Conservation (phyloP, 768 basidiomycete species). For the Podaxis sp. region DNA sequence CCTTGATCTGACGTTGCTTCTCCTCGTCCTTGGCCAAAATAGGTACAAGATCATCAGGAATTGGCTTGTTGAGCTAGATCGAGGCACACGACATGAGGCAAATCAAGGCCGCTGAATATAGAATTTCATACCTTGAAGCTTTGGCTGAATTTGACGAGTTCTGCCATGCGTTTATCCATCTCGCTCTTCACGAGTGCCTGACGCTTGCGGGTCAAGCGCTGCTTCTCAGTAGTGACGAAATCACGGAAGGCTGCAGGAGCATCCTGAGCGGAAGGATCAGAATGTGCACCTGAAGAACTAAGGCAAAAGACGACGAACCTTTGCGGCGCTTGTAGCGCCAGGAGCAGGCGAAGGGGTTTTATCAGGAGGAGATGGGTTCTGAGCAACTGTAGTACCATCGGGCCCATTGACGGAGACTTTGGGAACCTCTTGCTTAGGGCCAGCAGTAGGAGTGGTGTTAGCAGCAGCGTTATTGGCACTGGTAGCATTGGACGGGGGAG, state of each 20-base stretch:
- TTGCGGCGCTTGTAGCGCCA: conserved; percentile 38
- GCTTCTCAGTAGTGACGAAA: conserved; percentile 91
- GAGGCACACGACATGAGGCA: not conserved
- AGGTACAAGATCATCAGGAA: conserved; percentile 90
- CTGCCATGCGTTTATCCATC: conserved; percentile 93
- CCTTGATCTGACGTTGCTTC: conserved; percentile 80
- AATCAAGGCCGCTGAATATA: conserved; percentile 1
- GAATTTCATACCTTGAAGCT: conserved; percentile 80
- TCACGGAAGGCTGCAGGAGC: conserved; percentile 83
- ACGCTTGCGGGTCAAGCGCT: conserved; percentile 87
- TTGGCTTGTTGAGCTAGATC: conserved; percentile 84
- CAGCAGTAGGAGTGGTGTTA: conserved; percentile 21
- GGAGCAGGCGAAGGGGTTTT: conserved; percentile 68
- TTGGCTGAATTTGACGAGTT: conserved; percentile 89
- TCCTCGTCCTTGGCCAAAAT: conserved; percentile 94
- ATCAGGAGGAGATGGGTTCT: conserved; percentile 44
- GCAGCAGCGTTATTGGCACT: not conserved
- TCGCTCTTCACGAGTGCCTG: conserved; percentile 88
- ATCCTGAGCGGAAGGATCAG: conserved; percentile 17
- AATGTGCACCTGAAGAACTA: not conserved
- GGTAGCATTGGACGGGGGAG: conserved; percentile 23
- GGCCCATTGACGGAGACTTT: conserved; percentile 77
- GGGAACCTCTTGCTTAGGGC: conserved; percentile 51
- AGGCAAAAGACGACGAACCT: conserved; percentile 37
- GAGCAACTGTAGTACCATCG: conserved; percentile 55